Base-by-base conservation (phyloP, 768 basidiomycete genomes). In the Leccinum obscurum region DNA sequence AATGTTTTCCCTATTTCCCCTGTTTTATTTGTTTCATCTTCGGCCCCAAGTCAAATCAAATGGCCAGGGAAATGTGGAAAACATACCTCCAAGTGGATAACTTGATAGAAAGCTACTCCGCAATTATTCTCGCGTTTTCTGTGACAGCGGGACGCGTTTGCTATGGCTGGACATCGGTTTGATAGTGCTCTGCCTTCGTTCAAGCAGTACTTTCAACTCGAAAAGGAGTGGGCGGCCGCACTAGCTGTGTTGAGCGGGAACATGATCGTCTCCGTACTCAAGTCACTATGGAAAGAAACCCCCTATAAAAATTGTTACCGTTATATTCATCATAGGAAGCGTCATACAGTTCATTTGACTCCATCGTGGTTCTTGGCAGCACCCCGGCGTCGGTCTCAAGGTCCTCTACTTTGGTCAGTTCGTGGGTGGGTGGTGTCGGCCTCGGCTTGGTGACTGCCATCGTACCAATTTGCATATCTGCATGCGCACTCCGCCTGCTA, bases 401-500 rank as follows among this genome's bases (percentile, higher is more conserved):
- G 20, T 76, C 3, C 62, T 76, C 6, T 76, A 70, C 58, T 69
- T 72, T 52, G 64, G 70, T 55, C 77, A 80, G 10, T 83, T 83
- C 73, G 63, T 85, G 0, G 72, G 62, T 85, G 0, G 73, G 77
- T 7, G 84, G 82, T 13, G 68, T 83, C 34, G 83, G 83, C 3
- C 74, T 81, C 10, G 79, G 81, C n/a, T 49, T 75, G 34, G 69
- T 75, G 63, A 65, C 70, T 2, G 75, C 73, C 0, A 49, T 77
- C 30, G 72, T 73, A 15, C 78, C 77, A 1, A 68, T 72, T 0
- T 78, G 78, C 24, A 70, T 76, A 4, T 72, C 76, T 3, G 77
- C 77, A 64, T 76, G 70, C 57, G 71, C 73, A 2, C 78, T 75
- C 10, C 68, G 34, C 34, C 13, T 5, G 48, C 70, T 17, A 76